A percentile compares a stretch with the other conserved stretches of the same genome.
Evolutionary conservation across 106 monocot species (phyloP).

Genomic region (Acorus calamus): DNA sequence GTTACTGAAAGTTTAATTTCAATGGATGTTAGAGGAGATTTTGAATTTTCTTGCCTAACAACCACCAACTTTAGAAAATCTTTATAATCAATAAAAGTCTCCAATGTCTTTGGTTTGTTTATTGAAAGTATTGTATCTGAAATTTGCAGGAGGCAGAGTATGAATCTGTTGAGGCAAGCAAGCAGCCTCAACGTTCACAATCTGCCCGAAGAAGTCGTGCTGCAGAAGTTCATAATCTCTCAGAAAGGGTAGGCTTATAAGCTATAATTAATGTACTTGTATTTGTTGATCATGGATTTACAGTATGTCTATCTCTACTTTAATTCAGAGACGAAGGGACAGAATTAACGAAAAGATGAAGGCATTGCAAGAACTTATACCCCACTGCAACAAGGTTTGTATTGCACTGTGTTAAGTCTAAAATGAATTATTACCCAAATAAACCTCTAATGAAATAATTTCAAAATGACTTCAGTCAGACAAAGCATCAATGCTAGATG

Average conservation of each 20-base stretch:
- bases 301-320: not conserved
- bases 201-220: constrained; percentile 64
- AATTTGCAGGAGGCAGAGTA: constrained; percentile 50
- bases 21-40: too few relatives aligned
- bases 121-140: not conserved
- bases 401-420: too few relatives aligned
- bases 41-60: too few relatives aligned
- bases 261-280: not conserved
- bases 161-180: constrained; percentile 39
- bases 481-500: constrained; percentile 86
- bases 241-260: constrained; percentile 58
- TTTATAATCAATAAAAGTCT: too few relatives aligned
- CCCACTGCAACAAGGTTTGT: constrained; percentile 82
- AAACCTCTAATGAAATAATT: not conserved
- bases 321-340: constrained; percentile 76
- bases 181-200: constrained; percentile 18
- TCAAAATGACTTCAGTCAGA: constrained; percentile 35
- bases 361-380: constrained; percentile 92
- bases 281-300: too few relatives aligned
- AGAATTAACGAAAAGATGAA: constrained; percentile 95
- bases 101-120: not conserved
- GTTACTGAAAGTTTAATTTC: too few relatives aligned
- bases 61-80: too few relatives aligned
- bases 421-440: too few relatives aligned
- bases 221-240: constrained; percentile 90